Conservation (phyloP, 1,284 basidiomycete species). For the Hortiboletus rubellus region DNA sequence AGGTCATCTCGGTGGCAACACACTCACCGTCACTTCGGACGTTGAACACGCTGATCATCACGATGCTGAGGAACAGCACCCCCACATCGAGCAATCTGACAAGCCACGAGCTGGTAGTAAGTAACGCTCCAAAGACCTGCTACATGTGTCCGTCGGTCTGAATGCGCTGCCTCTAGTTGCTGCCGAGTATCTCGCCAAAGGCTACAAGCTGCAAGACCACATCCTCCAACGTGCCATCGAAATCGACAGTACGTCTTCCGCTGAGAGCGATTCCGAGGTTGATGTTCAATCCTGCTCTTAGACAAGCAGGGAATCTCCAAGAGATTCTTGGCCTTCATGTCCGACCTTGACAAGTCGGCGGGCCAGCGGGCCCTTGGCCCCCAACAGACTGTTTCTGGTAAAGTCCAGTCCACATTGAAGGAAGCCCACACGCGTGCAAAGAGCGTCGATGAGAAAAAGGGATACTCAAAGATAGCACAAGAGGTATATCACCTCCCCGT, state of each 20-base stretch:
- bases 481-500: slow-evolving; percentile 47
- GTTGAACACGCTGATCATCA: slow-evolving; percentile 52
- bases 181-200: slow-evolving; percentile 88
- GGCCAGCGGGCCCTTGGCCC: slow-evolving; percentile 70
- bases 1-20: slow-evolving; percentile 63
- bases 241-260: slow-evolving; percentile 63
- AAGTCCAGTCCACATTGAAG: slow-evolving; percentile 63
- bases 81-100: slow-evolving; percentile 68
- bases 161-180: slow-evolving; percentile 52
- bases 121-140: slow-evolving; percentile 22
- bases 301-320: slow-evolving; percentile 86
- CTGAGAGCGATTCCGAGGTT: neutral
- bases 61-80: slow-evolving; percentile 45
- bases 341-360: slow-evolving; percentile 64
- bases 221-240: slow-evolving; percentile 86
- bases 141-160: neutral
- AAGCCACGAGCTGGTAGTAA: slow-evolving; percentile 80
- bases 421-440: slow-evolving; percentile 64
- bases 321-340: slow-evolving; percentile 79
- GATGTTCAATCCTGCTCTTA: slow-evolving; percentile 28
- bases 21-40: slow-evolving; percentile 67
- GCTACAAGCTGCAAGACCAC: slow-evolving; percentile 79
- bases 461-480: slow-evolving; percentile 64
- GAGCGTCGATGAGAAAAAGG: slow-evolving; percentile 80
- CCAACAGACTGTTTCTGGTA: slow-evolving; percentile 73